Percentiles rank a stretch among this genome's conserved stretches.
These are phyloP conservation scores for Lyophyllum atratum DNA, from an alignment of 768 basidiomycete genomes.

Conservation along the genomic window DNA sequence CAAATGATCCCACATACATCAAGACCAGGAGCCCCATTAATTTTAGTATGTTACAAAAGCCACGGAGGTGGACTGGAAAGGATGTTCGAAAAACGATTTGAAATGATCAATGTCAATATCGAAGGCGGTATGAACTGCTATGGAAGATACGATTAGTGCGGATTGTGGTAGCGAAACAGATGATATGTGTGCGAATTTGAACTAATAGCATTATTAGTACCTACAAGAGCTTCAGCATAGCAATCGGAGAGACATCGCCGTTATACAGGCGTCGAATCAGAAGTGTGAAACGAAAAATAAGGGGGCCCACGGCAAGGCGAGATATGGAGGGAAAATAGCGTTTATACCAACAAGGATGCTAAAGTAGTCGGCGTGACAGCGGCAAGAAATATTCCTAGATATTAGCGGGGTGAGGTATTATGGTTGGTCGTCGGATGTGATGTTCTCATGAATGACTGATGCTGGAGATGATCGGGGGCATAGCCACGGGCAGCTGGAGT, in stretches of 20 bases:
- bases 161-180: constrained; percentile 15
- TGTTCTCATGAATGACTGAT: constrained; percentile 38
- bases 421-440: constrained; percentile 27
- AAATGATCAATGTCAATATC: background rate
- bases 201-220: constrained; percentile 10
- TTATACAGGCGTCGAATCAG: constrained; percentile 19
- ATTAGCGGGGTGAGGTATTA: constrained; percentile 24
- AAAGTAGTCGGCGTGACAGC: constrained; percentile 13
- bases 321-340: background rate
- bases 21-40: background rate
- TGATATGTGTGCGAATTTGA: constrained; percentile 11
- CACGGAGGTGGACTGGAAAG: background rate
- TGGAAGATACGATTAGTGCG: constrained; percentile 15
- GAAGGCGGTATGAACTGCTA: background rate
- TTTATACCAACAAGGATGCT: constrained; percentile 6
- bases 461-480: constrained; percentile 36
- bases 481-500: constrained; percentile 22
- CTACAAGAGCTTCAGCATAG: constrained; percentile 11
- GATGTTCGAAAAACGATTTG: background rate
- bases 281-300: constrained; percentile 1
- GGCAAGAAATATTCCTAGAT: constrained; percentile 18
- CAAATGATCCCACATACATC: background rate
- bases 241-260: constrained; percentile 4
- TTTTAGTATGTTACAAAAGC: background rate
- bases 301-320: background rate